phyloP scores from a whole-genome alignment of 1,139 yeast genomes.

The Dujonia santamariae region DNA sequence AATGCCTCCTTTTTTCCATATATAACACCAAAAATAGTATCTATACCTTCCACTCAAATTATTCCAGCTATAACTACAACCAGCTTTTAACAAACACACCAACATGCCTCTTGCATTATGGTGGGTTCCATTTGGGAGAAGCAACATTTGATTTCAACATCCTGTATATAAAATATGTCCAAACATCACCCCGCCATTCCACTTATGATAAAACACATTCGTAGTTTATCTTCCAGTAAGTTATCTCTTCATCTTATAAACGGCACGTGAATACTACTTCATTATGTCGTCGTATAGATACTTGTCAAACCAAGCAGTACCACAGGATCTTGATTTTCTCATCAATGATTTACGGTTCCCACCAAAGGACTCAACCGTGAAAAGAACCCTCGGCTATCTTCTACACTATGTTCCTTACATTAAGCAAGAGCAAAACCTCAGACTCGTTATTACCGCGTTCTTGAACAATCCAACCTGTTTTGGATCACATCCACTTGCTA shows the following conservation, averaged over 20 bases:
- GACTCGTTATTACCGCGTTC: constrained; percentile 48
- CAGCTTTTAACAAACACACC: too few relatives aligned
- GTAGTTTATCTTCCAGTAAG: too few relatives aligned
- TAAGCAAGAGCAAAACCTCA: constrained; percentile 55
- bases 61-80: too few relatives aligned
- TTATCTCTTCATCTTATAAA: background rate
- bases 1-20: too few relatives aligned
- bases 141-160: too few relatives aligned
- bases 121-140: too few relatives aligned
- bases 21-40: too few relatives aligned
- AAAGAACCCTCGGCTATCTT: constrained; percentile 47
- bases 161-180: too few relatives aligned
- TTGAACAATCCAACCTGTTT: constrained; percentile 48
- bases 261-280: background rate
- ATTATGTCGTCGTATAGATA: constrained; percentile 2
- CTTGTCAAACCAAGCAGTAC: constrained; percentile 12
- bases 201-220: too few relatives aligned
- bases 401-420: constrained; percentile 62
- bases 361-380: constrained; percentile 25
- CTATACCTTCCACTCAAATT: too few relatives aligned
- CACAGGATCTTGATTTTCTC: constrained; percentile 49
- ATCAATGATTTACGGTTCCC: constrained; percentile 45
- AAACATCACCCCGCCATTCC: too few relatives aligned
- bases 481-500: constrained; percentile 23
- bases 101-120: too few relatives aligned